Conservation (phyloP, 129 eudicot species). For the Sambucus nigra region DNA sequence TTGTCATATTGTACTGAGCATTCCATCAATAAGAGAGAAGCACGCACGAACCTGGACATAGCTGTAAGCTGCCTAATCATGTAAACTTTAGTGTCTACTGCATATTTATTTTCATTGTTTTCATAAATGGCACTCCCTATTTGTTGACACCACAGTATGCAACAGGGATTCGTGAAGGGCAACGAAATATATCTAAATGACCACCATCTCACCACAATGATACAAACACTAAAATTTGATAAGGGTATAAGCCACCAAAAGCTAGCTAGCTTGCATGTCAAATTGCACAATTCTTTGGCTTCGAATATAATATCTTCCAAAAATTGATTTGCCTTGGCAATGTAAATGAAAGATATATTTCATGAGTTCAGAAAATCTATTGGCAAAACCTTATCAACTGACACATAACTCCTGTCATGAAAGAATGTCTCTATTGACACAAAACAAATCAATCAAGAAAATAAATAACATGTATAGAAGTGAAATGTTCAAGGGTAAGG, state of each 20-base stretch:
- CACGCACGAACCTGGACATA: too few relatives aligned
- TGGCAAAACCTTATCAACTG: background rate
- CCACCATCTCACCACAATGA: background rate
- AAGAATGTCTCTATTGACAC: background rate
- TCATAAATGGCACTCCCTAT: too few relatives aligned
- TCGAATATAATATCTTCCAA: too few relatives aligned
- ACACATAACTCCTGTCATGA: background rate
- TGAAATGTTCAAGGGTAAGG: background rate
- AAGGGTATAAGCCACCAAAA: background rate
- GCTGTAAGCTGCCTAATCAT: background rate
- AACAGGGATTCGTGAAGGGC: background rate
- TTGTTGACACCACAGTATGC: background rate
- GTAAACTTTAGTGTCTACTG: too few relatives aligned
- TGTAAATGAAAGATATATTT: too few relatives aligned
- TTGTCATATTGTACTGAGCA: too few relatives aligned
- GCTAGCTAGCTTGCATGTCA: background rate
- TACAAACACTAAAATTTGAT: background rate
- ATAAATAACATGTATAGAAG: background rate
- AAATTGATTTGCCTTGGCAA: too few relatives aligned
- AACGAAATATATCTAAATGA: background rate
- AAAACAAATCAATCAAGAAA: background rate
- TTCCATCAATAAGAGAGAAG: too few relatives aligned
- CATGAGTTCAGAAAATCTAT: background rate
- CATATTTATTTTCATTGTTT: too few relatives aligned
- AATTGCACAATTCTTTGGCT: background rate